A percentile compares a stretch with the other conserved stretches of the same genome.
Evolutionary conservation across 768 basidiomycete species (phyloP).

Genomic region (Favolaschia claudopus): DNA sequence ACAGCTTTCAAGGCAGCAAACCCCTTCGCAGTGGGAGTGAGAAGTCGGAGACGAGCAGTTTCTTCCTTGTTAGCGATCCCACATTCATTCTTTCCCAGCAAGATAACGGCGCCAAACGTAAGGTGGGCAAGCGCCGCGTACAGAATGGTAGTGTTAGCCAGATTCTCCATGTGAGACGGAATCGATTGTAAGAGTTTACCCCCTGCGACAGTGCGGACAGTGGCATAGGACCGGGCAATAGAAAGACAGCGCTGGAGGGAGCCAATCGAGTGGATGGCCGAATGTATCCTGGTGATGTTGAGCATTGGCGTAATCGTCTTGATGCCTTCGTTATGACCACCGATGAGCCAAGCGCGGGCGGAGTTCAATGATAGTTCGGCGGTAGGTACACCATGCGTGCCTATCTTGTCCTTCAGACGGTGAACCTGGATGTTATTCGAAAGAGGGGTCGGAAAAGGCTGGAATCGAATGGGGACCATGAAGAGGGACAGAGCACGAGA

Average conservation of each 20-base stretch:
- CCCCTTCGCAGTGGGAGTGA: constrained; percentile 75
- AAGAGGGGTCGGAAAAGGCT: constrained; percentile 53
- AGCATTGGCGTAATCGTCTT: constrained; percentile 73
- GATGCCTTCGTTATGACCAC: constrained; percentile 63
- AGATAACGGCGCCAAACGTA: constrained; percentile 59
- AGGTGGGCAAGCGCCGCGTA: constrained; percentile 76
- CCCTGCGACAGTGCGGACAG: constrained; percentile 59
- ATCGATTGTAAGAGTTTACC: constrained; percentile 61
- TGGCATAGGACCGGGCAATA: constrained; percentile 69
- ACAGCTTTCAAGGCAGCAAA: constrained; percentile 71
- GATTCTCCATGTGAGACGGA: constrained; percentile 69
- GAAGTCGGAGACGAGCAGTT: constrained; percentile 57
- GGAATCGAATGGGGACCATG: constrained; percentile 67
- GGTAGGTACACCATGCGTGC: constrained; percentile 76
- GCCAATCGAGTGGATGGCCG: constrained; percentile 63
- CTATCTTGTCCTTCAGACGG: constrained; percentile 81
- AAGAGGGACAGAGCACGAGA: constrained; percentile 76
- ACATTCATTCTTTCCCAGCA: constrained; percentile 71
- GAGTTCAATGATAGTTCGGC: constrained; percentile 71
- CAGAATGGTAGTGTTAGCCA: constrained; percentile 63
- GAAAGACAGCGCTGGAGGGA: constrained; percentile 66
- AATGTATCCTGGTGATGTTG: constrained; percentile 79
- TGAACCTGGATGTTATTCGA: constrained; percentile 72
- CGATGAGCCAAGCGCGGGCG: constrained; percentile 68
- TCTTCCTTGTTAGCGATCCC: constrained; percentile 58